These are phyloP conservation scores for Sicyos baderoa DNA, from an alignment of 306 rosid species.

Conservation along the genomic window DNA sequence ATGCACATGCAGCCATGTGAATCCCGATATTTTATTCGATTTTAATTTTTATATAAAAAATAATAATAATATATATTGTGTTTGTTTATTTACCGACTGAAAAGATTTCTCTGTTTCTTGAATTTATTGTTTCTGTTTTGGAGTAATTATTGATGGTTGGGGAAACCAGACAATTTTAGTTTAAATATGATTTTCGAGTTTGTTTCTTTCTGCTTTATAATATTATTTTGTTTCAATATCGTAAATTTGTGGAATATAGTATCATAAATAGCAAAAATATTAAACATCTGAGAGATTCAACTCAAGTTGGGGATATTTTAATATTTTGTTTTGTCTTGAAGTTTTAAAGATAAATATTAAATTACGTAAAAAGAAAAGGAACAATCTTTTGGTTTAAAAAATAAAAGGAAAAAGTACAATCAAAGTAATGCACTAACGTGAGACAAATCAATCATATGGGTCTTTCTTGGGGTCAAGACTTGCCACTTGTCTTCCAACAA, in stretches of 20 bases:
- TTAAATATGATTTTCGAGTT: too few species aligned
- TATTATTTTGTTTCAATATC: not conserved
- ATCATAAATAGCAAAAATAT: not conserved
- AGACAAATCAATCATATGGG: not conserved
- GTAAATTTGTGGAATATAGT: not conserved
- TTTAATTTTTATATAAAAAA: not conserved
- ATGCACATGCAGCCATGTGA: conserved; percentile 15
- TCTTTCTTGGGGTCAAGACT: not conserved
- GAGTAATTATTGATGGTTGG: not conserved
- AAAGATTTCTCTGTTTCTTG: not conserved
- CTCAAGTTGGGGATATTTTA: not conserved
- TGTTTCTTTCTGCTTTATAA: conserved; percentile 5
- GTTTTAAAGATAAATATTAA: not conserved
- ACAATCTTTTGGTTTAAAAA: too few species aligned
- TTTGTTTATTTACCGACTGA: not conserved
- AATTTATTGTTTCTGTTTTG: not conserved
- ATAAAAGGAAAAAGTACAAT: not conserved
- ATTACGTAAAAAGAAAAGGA: not conserved
- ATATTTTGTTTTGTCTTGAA: not conserved
- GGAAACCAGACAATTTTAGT: not conserved
- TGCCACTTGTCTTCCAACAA: not conserved
- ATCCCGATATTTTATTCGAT: not conserved
- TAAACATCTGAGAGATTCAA: not conserved
- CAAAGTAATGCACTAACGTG: not conserved
- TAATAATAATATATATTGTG: too few species aligned